These are phyloP conservation scores for Mucor indicus DNA, from an alignment of 371 early-diverging fungal species.

Conservation along the genomic window DNA sequence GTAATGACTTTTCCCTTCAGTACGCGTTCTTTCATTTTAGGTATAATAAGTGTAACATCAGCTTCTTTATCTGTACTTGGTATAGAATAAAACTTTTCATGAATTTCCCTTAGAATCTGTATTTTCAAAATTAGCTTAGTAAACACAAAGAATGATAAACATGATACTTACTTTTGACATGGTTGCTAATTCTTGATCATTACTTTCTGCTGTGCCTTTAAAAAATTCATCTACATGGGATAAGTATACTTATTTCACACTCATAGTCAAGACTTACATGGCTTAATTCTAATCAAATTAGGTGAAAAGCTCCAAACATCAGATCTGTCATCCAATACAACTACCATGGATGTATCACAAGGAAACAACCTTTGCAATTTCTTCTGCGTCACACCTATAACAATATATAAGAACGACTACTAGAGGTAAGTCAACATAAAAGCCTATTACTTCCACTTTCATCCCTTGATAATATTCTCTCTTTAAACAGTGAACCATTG, in stretches of 20 bases:
- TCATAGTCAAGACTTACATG: conserved; percentile 61
- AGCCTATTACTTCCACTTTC: conserved; percentile 80
- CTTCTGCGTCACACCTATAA: conserved; percentile 76
- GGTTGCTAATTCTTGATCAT: conserved; percentile 52
- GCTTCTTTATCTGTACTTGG: conserved; percentile 21
- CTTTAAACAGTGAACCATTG: conserved; percentile 72
- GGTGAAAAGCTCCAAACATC: conserved; percentile 97
- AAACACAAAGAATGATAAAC: not conserved
- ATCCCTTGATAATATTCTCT: conserved; percentile 94
- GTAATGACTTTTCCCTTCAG: conserved; percentile 45
- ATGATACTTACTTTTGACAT: conserved; percentile 40
- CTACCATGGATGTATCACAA: conserved; percentile 95
- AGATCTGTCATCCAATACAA: conserved; percentile 96
- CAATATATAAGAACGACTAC: too few species aligned
- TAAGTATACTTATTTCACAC: not conserved
- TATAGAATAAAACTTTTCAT: conserved; percentile 44
- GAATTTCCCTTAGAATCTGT: conserved; percentile 54
- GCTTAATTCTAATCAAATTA: conserved; percentile 85
- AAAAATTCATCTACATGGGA: conserved; percentile 81
- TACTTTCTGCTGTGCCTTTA: conserved; percentile 64
- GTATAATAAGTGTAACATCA: conserved; percentile 52
- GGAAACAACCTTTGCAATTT: conserved; percentile 92
- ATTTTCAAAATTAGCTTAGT: not conserved
- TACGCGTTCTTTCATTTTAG: conserved; percentile 46
- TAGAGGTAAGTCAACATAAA: conserved; percentile 3